Conservation (phyloP, 2,329 filamentous ascomycete genomes). For the Verticillium klebahnii region DNA sequence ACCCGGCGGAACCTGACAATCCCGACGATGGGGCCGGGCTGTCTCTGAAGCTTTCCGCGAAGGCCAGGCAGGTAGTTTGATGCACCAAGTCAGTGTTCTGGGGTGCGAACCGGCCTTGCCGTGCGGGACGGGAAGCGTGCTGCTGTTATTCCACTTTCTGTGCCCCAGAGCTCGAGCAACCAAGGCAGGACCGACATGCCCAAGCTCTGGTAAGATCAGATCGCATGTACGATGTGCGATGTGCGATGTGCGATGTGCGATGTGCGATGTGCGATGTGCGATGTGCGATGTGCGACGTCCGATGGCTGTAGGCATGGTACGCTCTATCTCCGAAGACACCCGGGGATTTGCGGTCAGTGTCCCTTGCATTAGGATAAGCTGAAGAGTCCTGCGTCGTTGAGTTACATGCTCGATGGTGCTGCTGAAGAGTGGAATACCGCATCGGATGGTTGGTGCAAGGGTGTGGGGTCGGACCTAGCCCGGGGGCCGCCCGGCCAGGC, state of each 20-base stretch:
- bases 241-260: background rate
- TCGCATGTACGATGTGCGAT: background rate
- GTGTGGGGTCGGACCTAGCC: background rate
- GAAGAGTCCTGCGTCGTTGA: background rate
- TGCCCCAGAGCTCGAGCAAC: background rate
- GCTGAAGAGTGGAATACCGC: background rate
- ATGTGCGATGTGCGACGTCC: background rate
- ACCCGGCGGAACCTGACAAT: background rate
- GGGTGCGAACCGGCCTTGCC: background rate
- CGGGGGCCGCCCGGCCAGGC: background rate
- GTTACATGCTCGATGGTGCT: background rate
- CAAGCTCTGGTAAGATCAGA: background rate
- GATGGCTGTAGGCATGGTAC: background rate
- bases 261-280: too few species aligned
- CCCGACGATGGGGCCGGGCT: background rate
- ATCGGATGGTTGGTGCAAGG: background rate
- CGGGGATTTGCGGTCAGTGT: background rate
- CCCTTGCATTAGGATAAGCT: background rate
- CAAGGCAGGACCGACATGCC: background rate
- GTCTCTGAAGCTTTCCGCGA: background rate
- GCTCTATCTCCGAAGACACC: background rate
- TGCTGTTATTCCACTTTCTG: too few species aligned
- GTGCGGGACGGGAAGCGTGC: background rate
- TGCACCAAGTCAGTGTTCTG: background rate
- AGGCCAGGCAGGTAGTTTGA: background rate